phyloP scores from a whole-genome alignment of 352 stramenopile species.

The Phytophthora uliginosa region DNA sequence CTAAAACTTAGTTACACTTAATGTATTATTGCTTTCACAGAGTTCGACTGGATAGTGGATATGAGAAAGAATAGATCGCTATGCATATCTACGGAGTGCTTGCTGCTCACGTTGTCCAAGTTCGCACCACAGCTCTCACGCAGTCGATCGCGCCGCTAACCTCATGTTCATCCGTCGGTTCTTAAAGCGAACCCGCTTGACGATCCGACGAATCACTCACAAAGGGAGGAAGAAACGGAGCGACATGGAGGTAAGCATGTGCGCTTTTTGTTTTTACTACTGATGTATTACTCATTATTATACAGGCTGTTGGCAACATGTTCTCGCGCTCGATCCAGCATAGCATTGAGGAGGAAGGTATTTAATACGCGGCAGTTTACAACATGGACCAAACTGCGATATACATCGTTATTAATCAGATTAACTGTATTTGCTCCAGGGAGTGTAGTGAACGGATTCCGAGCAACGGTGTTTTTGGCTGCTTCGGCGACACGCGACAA shows the following conservation, averaged over 20 bases:
- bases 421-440: neutral
- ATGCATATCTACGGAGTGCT: too few species aligned
- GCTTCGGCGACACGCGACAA: neutral
- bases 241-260: neutral
- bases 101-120: too few species aligned
- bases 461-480: neutral
- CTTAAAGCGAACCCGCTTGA: too few species aligned
- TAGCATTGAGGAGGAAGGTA: neutral
- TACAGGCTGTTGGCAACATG: neutral
- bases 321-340: neutral
- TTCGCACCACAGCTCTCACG: too few species aligned
- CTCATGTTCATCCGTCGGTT: too few species aligned
- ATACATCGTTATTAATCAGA: neutral
- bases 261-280: neutral
- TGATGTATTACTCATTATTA: neutral
- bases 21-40: too few species aligned
- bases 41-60: too few species aligned
- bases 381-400: constrained; percentile 12
- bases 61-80: too few species aligned
- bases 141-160: too few species aligned
- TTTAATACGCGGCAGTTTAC: constrained; percentile 3
- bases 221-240: neutral
- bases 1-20: too few species aligned
- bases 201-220: neutral
- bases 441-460: neutral